Evolutionary conservation across 75 land plant genomes (phyloP).

Genomic region (Cupressus sempervirens): DNA sequence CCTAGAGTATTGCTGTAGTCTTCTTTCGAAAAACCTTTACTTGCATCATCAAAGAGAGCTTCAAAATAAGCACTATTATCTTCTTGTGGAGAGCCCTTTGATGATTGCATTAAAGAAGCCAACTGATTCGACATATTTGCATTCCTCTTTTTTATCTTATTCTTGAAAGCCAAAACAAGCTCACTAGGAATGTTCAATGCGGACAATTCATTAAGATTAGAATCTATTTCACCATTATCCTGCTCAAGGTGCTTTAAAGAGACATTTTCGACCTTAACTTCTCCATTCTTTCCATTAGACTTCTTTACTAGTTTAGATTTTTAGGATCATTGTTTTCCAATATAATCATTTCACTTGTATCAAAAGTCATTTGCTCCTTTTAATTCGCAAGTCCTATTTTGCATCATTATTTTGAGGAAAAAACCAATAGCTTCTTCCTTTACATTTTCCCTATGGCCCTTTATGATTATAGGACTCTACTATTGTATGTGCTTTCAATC

Average conservation of each 20-base stretch:
- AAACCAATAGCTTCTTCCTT: too few species aligned
- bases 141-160: slow-evolving; percentile 45
- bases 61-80: slow-evolving; percentile 63
- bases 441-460: too few species aligned
- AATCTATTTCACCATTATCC: not conserved
- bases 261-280: slow-evolving; percentile 9
- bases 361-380: slow-evolving; percentile 87
- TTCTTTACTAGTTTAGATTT: slow-evolving; percentile 9
- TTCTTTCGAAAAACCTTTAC: slow-evolving; percentile 80
- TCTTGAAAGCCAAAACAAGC: slow-evolving; percentile 45
- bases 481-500: too few species aligned
- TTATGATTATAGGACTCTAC: too few species aligned
- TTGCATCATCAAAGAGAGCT: slow-evolving; percentile 63
- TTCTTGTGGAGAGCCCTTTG: slow-evolving; percentile 43
- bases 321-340: slow-evolving; percentile 40
- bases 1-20: too few species aligned
- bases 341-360: slow-evolving; percentile 97
- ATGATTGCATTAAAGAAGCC: slow-evolving; percentile 27
- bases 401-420: too few species aligned
- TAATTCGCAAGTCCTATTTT: too few species aligned
- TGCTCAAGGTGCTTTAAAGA: not conserved
- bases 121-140: slow-evolving; percentile 37
- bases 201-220: too few species aligned
- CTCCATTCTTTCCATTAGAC: slow-evolving; percentile 17
- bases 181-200: slow-evolving; percentile 17